A percentile compares a stretch with the other conserved stretches of the same genome.
Evolutionary conservation across 345 rosid genomes (phyloP).

Genomic region (Gossypium raimondii): DNA sequence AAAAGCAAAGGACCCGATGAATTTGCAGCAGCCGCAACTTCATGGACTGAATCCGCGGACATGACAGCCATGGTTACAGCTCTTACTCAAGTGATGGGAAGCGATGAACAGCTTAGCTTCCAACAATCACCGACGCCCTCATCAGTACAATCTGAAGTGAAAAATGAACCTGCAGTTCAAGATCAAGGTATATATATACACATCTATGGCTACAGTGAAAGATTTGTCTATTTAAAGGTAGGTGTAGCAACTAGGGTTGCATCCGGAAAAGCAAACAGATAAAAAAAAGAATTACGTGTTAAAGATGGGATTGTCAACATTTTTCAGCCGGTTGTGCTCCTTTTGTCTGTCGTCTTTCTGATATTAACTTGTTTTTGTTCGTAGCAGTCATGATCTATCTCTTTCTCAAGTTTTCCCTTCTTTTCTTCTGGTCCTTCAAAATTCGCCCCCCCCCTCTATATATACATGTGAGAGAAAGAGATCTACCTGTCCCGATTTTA

Average conservation of each 20-base stretch:
- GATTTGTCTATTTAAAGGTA: not conserved
- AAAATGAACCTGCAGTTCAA: slow-evolving; percentile 32
- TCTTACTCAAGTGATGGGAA: slow-evolving; percentile 54
- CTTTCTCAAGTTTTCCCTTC: not conserved
- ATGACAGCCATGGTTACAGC: slow-evolving; percentile 83
- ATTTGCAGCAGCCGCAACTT: slow-evolving; percentile 27
- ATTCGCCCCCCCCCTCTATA: not conserved
- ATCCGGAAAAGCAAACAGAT: not conserved
- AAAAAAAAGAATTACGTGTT: not conserved
- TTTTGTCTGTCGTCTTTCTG: not conserved
- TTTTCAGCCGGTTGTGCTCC: not conserved
- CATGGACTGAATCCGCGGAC: slow-evolving; percentile 57
- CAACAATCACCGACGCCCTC: slow-evolving; percentile 6
- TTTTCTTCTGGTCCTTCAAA: not conserved
- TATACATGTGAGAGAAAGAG: not conserved
- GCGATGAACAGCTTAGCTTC: not conserved
- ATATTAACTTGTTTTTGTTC: not conserved
- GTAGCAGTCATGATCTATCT: slow-evolving; percentile 7
- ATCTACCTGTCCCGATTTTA: not conserved
- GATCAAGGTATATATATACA: slow-evolving; percentile 34
- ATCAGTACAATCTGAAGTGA: slow-evolving; percentile 19
- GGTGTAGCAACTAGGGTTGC: not conserved
- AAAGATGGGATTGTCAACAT: not conserved
- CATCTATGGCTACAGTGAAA: not conserved
- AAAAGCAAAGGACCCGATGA: slow-evolving; percentile 23